phyloP scores from a whole-genome alignment of 345 rosid species.

The Arabidopsis arenosa region DNA sequence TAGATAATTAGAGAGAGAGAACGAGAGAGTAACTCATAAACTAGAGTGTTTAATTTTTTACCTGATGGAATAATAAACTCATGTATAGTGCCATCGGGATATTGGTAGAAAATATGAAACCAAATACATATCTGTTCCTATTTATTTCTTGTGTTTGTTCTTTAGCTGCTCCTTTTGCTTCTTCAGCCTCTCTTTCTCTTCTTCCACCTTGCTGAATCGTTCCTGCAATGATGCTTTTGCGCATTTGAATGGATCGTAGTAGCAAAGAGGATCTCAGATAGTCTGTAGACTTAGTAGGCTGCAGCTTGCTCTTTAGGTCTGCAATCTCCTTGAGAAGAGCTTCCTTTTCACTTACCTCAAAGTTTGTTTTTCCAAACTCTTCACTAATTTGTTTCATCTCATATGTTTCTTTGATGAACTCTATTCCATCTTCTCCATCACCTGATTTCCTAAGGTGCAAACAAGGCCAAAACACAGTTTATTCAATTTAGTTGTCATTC shows the following conservation, averaged over 20 bases:
- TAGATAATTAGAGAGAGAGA: too few species aligned
- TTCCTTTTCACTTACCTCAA: conserved; percentile 69
- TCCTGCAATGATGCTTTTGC: conserved; percentile 68
- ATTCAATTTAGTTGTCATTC: neutral
- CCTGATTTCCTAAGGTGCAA: conserved; percentile 37
- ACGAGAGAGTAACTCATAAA: neutral
- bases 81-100: conserved; percentile 16
- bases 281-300: conserved; percentile 65
- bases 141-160: conserved; percentile 89
- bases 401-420: conserved; percentile 41
- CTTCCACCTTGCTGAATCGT: conserved; percentile 50
- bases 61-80: conserved; percentile 55
- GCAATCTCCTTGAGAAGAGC: conserved; percentile 80
- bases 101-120: too few species aligned
- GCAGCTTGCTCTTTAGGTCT: conserved; percentile 65
- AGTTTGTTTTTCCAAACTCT: conserved; percentile 41
- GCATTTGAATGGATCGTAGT: conserved; percentile 69
- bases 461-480: conserved; percentile 8
- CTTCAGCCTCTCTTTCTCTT: conserved; percentile 81
- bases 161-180: conserved; percentile 79
- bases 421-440: conserved; percentile 34
- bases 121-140: conserved; percentile 54
- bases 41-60: conserved; percentile 24
- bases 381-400: conserved; percentile 58
- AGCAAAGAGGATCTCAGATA: conserved; percentile 74